Evolutionary conservation across 345 rosid genomes (phyloP), one percentile per base, ranked within the genome.

Genomic region (Eutrema japonicum): DNA sequence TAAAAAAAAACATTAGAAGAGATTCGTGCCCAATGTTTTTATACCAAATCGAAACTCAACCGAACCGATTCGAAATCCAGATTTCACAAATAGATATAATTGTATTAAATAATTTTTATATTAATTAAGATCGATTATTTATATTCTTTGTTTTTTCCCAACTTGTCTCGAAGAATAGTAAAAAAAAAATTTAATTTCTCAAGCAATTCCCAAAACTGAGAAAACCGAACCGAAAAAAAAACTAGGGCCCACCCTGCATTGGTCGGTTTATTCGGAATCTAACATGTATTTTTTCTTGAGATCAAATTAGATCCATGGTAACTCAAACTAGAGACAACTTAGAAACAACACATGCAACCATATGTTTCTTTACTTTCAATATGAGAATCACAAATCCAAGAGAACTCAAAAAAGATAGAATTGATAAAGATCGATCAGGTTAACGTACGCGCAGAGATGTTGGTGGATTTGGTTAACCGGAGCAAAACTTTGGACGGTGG

Each of bases 361-460:
- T 70, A 36, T 68, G 5, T 48, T 59, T 14, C 30, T 12, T 53
- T 32, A 8, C 52, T 41, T 51, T 10, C 36, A 22, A 3, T 4
- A 5, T 46, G 27, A 54, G 29, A 52, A 53, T n/a, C n/a, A 73
- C 10, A 43, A 13, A 30, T 22, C 27, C 27, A 54, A 54, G 38
- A 65, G 29, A 57, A n/a, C 18, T 36, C 35, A 7, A 53, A 10
- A 8, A 59, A 18, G 27, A 16, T 37, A 37, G 13, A 36, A 38
- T n/a, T 14, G 11, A 51, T 11, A 26, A 53, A 43, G 27, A 51
- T 60, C 8, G 61, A 14, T 4, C 16, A 2, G 38, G 35, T 30
- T 52, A 8, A 40, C 52, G 53, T 79, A 90, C 93, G 96, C 93
- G 88, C 96, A 90, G 74, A 88, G 96, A 81, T 90, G 93, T 32